A percentile compares a stretch with the other conserved stretches of the same genome.
phyloP scores from a whole-genome alignment of 371 early-diverging fungal genomes.

The Mortierella sp. region DNA sequence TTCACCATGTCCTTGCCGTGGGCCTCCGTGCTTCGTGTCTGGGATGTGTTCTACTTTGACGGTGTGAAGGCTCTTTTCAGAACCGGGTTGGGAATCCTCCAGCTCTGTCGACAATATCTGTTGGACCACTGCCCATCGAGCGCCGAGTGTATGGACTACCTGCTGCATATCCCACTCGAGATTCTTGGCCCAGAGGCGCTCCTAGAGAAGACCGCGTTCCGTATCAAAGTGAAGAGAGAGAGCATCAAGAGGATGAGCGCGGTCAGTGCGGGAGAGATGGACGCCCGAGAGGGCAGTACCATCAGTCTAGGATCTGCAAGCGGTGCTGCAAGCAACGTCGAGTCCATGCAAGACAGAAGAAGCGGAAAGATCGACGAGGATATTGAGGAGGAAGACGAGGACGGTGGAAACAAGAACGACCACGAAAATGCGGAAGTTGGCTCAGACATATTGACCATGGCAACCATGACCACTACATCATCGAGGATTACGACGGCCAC shows the following conservation, averaged over 20 bases:
- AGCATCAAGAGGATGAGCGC: conserved; percentile 24
- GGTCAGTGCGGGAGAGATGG: conserved; percentile 22
- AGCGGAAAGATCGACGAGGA: background rate
- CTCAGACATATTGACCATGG: background rate
- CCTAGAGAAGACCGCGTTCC: conserved; percentile 54
- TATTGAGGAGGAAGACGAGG: background rate
- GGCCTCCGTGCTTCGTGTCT: conserved; percentile 89
- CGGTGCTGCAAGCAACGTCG: background rate
- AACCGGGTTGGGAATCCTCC: conserved; percentile 84
- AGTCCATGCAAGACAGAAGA: background rate
- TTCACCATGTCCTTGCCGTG: conserved; percentile 93
- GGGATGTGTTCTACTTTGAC: conserved; percentile 93
- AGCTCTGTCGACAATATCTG: conserved; percentile 59
- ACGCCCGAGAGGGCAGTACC: conserved; percentile 12
- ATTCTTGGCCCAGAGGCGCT: conserved; percentile 74
- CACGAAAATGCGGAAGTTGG: background rate
- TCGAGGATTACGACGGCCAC: background rate
- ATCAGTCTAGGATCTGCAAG: background rate
- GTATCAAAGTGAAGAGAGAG: conserved; percentile 21
- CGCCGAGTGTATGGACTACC: conserved; percentile 62
- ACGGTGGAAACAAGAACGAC: background rate
- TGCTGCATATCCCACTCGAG: conserved; percentile 87
- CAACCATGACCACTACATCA: conserved; percentile 2
- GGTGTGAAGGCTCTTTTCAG: conserved; percentile 80
- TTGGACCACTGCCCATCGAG: conserved; percentile 23